Conservation (phyloP, 805 yeast genomes). For the Sugiyamaella marilandica region DNA sequence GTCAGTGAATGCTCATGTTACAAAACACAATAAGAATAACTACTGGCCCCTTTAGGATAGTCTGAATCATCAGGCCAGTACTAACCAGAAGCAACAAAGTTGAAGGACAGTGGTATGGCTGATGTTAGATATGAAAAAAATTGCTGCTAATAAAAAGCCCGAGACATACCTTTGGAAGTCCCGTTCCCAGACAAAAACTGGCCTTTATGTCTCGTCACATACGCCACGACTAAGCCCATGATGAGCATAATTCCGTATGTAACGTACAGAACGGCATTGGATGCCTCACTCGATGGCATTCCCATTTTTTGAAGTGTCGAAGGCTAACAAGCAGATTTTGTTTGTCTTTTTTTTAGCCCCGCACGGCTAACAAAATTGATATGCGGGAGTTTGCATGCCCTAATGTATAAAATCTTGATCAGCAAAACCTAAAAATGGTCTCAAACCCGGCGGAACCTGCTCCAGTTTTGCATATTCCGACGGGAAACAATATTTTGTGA, state of each 20-base stretch:
- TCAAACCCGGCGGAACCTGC: too few species aligned
- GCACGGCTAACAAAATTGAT: not conserved
- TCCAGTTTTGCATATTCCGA: too few species aligned
- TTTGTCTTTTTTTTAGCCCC: not conserved
- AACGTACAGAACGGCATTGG: constrained; percentile 61
- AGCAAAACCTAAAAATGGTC: too few species aligned
- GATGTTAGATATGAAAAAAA: not conserved
- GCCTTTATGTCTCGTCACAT: constrained; percentile 45
- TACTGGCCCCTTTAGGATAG: constrained; percentile 1
- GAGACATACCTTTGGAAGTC: constrained; percentile 55
- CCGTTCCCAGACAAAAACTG: constrained; percentile 75
- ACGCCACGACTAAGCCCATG: constrained; percentile 57
- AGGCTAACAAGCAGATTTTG: not conserved
- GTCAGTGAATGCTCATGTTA: not conserved
- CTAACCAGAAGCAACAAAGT: constrained; percentile 87
- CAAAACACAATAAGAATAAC: not conserved
- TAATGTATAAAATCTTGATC: too few species aligned
- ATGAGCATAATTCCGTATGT: constrained; percentile 51
- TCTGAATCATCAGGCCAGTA: constrained; percentile 30
- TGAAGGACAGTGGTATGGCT: constrained; percentile 69
- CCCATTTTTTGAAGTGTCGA: constrained; percentile 30
- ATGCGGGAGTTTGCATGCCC: too few species aligned
- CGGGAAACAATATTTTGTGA: too few species aligned
- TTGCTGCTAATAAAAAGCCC: too few species aligned
- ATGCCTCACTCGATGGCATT: constrained; percentile 46